Evolutionary conservation across 2,329 filamentous ascomycete genomes (phyloP), one percentile per base, ranked within the genome.

Genomic region (Talaromyces sp.): DNA sequence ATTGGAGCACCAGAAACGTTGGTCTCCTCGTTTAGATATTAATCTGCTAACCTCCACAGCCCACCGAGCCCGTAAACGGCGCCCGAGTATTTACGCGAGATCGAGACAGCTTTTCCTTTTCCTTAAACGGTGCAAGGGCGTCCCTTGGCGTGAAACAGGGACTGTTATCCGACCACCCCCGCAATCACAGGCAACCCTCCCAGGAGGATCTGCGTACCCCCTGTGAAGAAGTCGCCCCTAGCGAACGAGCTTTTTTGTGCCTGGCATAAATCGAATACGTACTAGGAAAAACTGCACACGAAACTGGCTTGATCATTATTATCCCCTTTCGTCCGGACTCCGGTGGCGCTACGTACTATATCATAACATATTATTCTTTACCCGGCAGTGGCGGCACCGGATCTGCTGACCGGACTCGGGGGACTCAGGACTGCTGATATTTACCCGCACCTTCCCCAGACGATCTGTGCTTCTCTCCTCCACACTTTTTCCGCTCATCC

Each of bases 381-480:
- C 35, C 35, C 12, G 14, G 24, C 12, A 19, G 8, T 27, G 24
- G 48, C 48, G n/a, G 19, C n/a, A 10, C 19, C 3, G 8, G 19
- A n/a, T 46, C 48, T 17, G 48, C 24, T 52, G 48, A 52, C 48
- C 48, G n/a, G n/a, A n/a, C n/a, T n/a, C n/a, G n/a, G n/a, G n/a
- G n/a, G n/a, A n/a, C n/a, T n/a, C n/a, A n/a, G n/a, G n/a, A n/a
- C n/a, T n/a, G n/a, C n/a, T n/a, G 27, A 31, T 59, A 59, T 59
- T 56, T 58, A 58, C 55, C 51, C 51, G 53, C 43, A 27, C 29
- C 54, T 62, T 62, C 60, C 60, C 60, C 60, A 62, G 60, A 62
- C 56, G 58, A 59, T 62, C 48, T 53, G 24, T 19, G 19, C 38
- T 52, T 52, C 24, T 54, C n/a, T 29, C 21, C 56, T 56, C 29